Percentiles rank a stretch among this genome's conserved stretches.
These are phyloP conservation scores for Auricularia heimuer DNA, from an alignment of 768 basidiomycete species.

Conservation along the genomic window DNA sequence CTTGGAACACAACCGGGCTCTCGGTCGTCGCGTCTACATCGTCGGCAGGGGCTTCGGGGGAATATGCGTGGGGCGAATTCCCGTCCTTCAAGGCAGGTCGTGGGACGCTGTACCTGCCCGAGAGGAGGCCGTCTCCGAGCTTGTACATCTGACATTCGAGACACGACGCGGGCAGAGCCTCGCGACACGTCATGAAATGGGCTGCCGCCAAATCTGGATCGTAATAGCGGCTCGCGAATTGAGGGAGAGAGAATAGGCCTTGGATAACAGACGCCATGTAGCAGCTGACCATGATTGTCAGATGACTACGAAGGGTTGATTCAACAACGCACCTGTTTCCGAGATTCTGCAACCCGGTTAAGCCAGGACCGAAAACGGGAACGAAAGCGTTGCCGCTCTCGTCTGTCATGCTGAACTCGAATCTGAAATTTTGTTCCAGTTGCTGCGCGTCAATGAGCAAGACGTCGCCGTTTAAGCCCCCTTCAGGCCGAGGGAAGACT, in stretches of 20 bases:
- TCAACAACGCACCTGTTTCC: slow-evolving; percentile 61
- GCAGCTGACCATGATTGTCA: slow-evolving; percentile 44
- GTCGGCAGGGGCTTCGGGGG: slow-evolving; percentile 4
- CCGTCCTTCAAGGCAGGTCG: slow-evolving; percentile 18
- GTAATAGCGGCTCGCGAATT: slow-evolving; percentile 68
- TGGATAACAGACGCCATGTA: slow-evolving; percentile 96
- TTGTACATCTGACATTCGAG: slow-evolving; percentile 95
- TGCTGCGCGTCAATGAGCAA: slow-evolving; percentile 40
- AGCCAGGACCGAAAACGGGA: slow-evolving; percentile 78
- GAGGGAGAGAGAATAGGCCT: slow-evolving; percentile 67
- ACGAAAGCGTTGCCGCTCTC: slow-evolving; percentile 82
- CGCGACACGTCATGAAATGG: slow-evolving; percentile 57
- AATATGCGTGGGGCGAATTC: slow-evolving; percentile 19
- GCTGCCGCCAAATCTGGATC: slow-evolving; percentile 22
- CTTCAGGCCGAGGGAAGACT: slow-evolving; percentile 12
- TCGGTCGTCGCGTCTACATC: not conserved
- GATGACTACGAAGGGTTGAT: not conserved
- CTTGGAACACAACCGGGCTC: slow-evolving; percentile 55
- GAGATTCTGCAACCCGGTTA: slow-evolving; percentile 85
- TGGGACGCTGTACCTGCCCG: slow-evolving; percentile 78
- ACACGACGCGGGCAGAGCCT: slow-evolving; percentile 67
- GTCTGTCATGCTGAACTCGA: slow-evolving; percentile 84
- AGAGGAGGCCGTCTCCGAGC: slow-evolving; percentile 83
- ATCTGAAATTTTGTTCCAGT: slow-evolving; percentile 92
- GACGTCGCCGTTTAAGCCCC: no score